Evolutionary conservation across 306 rosid genomes (phyloP), one percentile per base, ranked within the genome.

Genomic region (Prinsepia uniflora): DNA sequence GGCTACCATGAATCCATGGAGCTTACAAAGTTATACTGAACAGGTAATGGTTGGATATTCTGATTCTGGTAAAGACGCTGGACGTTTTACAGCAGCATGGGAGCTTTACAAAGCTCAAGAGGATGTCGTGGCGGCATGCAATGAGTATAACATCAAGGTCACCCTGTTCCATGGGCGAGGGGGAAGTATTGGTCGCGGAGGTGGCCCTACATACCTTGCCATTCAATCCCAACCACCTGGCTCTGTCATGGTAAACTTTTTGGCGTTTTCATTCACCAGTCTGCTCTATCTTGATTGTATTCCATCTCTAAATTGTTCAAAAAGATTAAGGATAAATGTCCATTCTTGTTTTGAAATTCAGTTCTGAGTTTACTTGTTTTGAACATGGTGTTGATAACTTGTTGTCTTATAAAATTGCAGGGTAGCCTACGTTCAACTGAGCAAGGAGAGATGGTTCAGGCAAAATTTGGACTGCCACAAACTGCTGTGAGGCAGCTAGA

Each of bases 141-240:
- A 82, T 71, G 98, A 93, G 58, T 93, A 79, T 68, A 93, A 86
- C 57, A 90, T 93, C 57, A 93, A 90, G 83, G 84, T 93, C 77
- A 93, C 96, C 46, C 82, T 93, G 67, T 90, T 92, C 73, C 98
- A 93, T 65, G 96, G 98, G 71, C 96, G 96, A 71, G 98, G 98
- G 43, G 96, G 98, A 40, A 92, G 98, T 76, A 82, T 92, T 48
- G 98, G 96, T 60, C 98, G 98, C 64, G 98, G 98, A 71, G 98
- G 98, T 65, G 98, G 98, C 68, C 98, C 98, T 9, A 93, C 96
- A 10, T 86, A 93, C 84, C 77, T 93, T 67, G 98, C 98, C 83
- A 93, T 93, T 83, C 98, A 93, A 81, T 93, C 98, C 67, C 98
- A 93, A 53, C 98, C 96, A 17, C 98, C 98, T 45, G 98, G 98